Evolutionary conservation across 441 rosid species (phyloP).

Genomic region (Gossypium schwendimanii): DNA sequence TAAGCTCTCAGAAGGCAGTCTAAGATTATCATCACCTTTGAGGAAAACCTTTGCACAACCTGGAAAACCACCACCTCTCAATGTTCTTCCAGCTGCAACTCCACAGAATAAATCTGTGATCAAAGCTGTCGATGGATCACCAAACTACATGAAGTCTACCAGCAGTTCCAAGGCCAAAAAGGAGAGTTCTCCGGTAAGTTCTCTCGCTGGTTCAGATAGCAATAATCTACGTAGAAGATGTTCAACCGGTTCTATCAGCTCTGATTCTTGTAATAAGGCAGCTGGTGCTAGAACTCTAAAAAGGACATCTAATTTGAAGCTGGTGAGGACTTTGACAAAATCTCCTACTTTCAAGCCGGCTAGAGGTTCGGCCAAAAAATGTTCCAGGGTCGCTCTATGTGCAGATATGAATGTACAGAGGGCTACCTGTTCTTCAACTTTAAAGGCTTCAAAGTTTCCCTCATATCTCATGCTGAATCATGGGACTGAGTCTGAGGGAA

Average conservation of each 20-base stretch:
- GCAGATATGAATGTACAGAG: conserved; percentile 38
- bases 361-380: conserved; percentile 31
- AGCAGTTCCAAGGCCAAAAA: conserved; percentile 75
- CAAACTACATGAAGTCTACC: conserved; percentile 87
- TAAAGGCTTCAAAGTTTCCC: conserved; percentile 76
- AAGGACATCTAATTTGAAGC: conserved; percentile 45
- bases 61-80: conserved; percentile 42
- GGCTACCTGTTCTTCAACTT: conserved; percentile 83
- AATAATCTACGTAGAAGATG: conserved; percentile 25
- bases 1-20: conserved; percentile 39
- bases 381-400: conserved; percentile 42
- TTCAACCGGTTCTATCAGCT: conserved; percentile 21
- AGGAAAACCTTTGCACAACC: conserved; percentile 32
- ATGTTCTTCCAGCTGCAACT: conserved; percentile 3
- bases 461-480: conserved; percentile 54
- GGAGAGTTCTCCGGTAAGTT: conserved; percentile 45
- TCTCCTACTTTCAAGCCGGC: conserved; percentile 57
- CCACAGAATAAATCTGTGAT: conserved; percentile 30
- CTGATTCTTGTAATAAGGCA: conserved; percentile 31
- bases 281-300: conserved; percentile 24
- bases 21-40: conserved; percentile 25
- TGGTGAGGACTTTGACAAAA: conserved; percentile 52
- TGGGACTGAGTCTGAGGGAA: conserved; percentile 57
- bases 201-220: conserved; percentile 23
- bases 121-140: conserved; percentile 35